Evolutionary conservation across 768 basidiomycete genomes (phyloP).

Genomic region (Collybiopsis confluens): DNA sequence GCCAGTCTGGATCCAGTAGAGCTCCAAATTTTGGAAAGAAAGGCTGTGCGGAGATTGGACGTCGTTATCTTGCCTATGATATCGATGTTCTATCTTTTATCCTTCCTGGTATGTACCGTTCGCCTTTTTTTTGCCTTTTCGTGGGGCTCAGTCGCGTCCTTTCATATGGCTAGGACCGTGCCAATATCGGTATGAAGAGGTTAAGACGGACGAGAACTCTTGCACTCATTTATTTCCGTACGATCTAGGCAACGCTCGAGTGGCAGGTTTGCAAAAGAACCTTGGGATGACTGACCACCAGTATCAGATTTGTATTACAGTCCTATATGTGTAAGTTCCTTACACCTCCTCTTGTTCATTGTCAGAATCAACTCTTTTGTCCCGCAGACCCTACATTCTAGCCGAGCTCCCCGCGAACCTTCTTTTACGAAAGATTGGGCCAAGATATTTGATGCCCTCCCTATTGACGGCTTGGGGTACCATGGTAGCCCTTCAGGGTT

Average conservation of each 20-base stretch:
- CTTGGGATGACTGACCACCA: constrained; percentile 33
- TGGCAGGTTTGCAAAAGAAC: constrained; percentile 43
- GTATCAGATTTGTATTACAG: constrained; percentile 32
- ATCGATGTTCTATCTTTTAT: constrained; percentile 34
- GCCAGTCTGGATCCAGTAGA: not conserved
- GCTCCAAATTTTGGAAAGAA: constrained; percentile 10
- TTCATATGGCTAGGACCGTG: constrained; percentile 23
- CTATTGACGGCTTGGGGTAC: constrained; percentile 49
- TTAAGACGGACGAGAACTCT: not conserved
- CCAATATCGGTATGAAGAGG: constrained; percentile 28
- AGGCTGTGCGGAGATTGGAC: constrained; percentile 22
- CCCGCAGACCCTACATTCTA: constrained; percentile 38
- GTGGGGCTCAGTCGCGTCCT: not conserved
- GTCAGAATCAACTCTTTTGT: not conserved
- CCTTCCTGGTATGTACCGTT: constrained; percentile 28
- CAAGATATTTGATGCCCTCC: constrained; percentile 43
- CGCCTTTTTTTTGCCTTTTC: not conserved
- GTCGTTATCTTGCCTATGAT: constrained; percentile 30
- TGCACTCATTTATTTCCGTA: not conserved
- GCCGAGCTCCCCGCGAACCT: constrained; percentile 48
- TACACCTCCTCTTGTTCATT: not conserved
- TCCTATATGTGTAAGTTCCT: constrained; percentile 24
- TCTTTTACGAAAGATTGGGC: constrained; percentile 40
- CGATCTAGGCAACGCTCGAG: constrained; percentile 36
- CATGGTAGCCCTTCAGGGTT: constrained; percentile 43